Percentiles rank a stretch among this genome's conserved stretches.
Evolutionary conservation across 2,329 filamentous ascomycete species (phyloP).

Genomic region (Epichloe sp.): DNA sequence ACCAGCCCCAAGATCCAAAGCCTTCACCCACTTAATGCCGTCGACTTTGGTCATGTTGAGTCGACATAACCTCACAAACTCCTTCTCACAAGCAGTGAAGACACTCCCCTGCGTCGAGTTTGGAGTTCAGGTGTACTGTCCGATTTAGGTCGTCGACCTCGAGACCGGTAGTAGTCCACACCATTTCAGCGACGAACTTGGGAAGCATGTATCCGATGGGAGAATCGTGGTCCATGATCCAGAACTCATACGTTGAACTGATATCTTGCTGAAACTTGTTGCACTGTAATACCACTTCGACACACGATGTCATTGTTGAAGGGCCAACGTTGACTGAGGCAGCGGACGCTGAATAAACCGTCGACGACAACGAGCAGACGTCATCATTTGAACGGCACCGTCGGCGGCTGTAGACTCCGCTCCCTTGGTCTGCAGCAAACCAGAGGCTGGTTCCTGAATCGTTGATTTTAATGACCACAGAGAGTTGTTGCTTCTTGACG

Average conservation of each 20-base stretch:
- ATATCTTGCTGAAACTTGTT: conserved; percentile 13
- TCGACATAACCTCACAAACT: conserved; percentile 13
- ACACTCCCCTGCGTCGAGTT: neutral
- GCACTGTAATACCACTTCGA: conserved; percentile 12
- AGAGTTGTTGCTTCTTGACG: neutral
- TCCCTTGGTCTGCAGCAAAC: neutral
- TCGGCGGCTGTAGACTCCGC: neutral
- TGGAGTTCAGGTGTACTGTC: conserved; percentile 12
- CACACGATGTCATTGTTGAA: conserved; percentile 5
- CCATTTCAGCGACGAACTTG: conserved; percentile 9
- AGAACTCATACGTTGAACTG: conserved; percentile 12
- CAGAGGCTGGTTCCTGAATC: neutral
- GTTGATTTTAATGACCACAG: neutral
- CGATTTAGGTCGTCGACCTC: conserved; percentile 5
- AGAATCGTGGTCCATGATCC: conserved; percentile 9
- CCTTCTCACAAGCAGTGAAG: neutral
- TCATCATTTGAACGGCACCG: neutral
- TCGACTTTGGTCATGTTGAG: conserved; percentile 14
- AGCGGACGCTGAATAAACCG: neutral
- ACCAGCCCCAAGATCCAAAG: no score
- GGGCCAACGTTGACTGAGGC: neutral
- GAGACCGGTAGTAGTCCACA: conserved; percentile 12
- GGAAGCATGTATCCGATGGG: conserved; percentile 15
- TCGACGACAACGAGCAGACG: neutral
- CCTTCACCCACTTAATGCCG: conserved; percentile 16